These are phyloP conservation scores for Spatholobus suberectus DNA, from an alignment of 306 rosid species.

Conservation along the genomic window DNA sequence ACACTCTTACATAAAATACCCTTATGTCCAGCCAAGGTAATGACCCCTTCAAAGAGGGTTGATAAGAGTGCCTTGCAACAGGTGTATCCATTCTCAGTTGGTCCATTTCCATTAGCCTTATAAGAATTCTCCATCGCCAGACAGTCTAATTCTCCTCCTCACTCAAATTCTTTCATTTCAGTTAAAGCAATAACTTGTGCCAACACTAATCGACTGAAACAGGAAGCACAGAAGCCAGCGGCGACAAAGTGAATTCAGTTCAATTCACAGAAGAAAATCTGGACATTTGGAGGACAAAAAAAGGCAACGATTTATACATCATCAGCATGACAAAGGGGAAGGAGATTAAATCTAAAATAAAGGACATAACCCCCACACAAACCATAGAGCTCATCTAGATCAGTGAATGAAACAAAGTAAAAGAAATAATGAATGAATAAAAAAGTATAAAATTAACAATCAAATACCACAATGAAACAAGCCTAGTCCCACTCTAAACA, in stretches of 20 bases:
- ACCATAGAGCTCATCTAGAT: slow-evolving; percentile 33
- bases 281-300: slow-evolving; percentile 27
- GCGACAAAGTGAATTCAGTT: slow-evolving; percentile 33
- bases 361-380: slow-evolving; percentile 3
- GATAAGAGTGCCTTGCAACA: slow-evolving; percentile 55
- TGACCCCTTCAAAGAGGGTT: slow-evolving; percentile 56
- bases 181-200: slow-evolving; percentile 31
- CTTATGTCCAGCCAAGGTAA: slow-evolving; percentile 81
- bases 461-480: slow-evolving; percentile 31
- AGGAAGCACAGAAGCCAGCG: slow-evolving; percentile 46
- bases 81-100: slow-evolving; percentile 60
- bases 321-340: slow-evolving; percentile 25
- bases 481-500: slow-evolving; percentile 1
- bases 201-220: slow-evolving; percentile 42
- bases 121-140: slow-evolving; percentile 62
- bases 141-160: slow-evolving; percentile 38
- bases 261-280: slow-evolving; percentile 30
- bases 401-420: neutral
- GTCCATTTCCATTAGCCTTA: slow-evolving; percentile 56
- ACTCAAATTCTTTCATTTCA: slow-evolving; percentile 41
- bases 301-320: slow-evolving; percentile 28
- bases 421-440: neutral
- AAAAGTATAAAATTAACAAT: neutral
- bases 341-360: slow-evolving; percentile 30
- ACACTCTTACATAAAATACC: slow-evolving; percentile 77